phyloP scores from a whole-genome alignment of 805 yeast genomes.

The Cyberlindnera maclurae region DNA sequence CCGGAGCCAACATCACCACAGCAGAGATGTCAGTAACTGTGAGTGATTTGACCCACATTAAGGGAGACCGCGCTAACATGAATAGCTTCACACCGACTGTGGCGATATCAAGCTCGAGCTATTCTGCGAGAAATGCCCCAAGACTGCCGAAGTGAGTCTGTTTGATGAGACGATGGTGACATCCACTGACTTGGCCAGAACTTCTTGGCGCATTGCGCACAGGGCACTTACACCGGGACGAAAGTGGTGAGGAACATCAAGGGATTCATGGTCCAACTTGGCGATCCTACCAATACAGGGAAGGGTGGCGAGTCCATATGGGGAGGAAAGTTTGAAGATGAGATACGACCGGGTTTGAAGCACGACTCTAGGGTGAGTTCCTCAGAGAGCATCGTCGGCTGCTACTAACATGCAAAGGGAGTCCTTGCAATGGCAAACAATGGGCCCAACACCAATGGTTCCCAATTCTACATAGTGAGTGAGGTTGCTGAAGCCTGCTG shows the following conservation, averaged over 20 bases:
- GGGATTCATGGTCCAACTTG: slow-evolving; percentile 78
- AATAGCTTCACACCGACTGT: slow-evolving; percentile 29
- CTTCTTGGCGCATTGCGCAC: slow-evolving; percentile 39
- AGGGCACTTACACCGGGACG: slow-evolving; percentile 40
- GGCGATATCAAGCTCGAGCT: slow-evolving; percentile 35
- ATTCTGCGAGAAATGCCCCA: slow-evolving; percentile 32
- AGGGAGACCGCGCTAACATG: not conserved
- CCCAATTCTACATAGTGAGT: slow-evolving; percentile 54
- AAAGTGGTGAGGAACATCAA: slow-evolving; percentile 66
- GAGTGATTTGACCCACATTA: not conserved
- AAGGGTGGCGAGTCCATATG: slow-evolving; percentile 80
- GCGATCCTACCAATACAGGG: slow-evolving; percentile 71
- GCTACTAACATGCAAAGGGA: slow-evolving; percentile 29
- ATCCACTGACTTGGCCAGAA: slow-evolving; percentile 22
- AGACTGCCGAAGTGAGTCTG: slow-evolving; percentile 28
- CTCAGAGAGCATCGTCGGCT: not conserved
- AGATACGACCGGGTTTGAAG: slow-evolving; percentile 55
- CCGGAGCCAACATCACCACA: not conserved
- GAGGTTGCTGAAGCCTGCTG: not conserved
- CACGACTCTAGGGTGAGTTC: slow-evolving; percentile 63
- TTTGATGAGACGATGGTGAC: not conserved
- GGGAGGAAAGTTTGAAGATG: slow-evolving; percentile 76
- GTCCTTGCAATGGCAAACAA: slow-evolving; percentile 65
- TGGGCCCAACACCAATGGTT: slow-evolving; percentile 60
- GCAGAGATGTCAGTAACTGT: slow-evolving; percentile 1